These are phyloP conservation scores for Aspergillus homomorphus DNA, from an alignment of 495 filamentous ascomycete genomes.

Conservation along the genomic window DNA sequence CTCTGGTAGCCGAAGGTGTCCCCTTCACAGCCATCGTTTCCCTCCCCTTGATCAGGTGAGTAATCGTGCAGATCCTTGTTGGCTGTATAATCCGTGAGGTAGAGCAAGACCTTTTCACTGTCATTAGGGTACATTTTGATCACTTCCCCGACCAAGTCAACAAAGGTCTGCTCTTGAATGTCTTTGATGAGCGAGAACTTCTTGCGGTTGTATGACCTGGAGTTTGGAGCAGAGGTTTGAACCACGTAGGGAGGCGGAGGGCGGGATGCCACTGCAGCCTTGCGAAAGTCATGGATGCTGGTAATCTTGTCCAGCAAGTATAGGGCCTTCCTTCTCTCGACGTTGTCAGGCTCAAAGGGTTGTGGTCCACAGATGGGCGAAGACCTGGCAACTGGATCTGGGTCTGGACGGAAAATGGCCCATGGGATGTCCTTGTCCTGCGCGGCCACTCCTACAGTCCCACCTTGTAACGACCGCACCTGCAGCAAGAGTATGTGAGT, in stretches of 20 bases:
- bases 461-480: slow-evolving; percentile 24
- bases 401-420: slow-evolving; percentile 37
- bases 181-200: slow-evolving; percentile 68
- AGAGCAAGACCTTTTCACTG: slow-evolving; percentile 55
- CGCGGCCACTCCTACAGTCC: slow-evolving; percentile 27
- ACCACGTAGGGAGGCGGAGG: slow-evolving; percentile 7
- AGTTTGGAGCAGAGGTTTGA: slow-evolving; percentile 13
- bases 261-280: slow-evolving; percentile 3
- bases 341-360: slow-evolving; percentile 25
- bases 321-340: slow-evolving; percentile 29
- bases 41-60: slow-evolving; percentile 37
- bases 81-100: slow-evolving; percentile 83
- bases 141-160: slow-evolving; percentile 74
- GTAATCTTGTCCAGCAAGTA: slow-evolving; percentile 27
- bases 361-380: slow-evolving; percentile 32
- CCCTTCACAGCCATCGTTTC: slow-evolving; percentile 37
- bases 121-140: slow-evolving; percentile 57
- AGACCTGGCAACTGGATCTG: slow-evolving; percentile 21
- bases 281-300: slow-evolving; percentile 16
- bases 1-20: slow-evolving; percentile 48
- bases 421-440: slow-evolving; percentile 31
- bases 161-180: slow-evolving; percentile 53
- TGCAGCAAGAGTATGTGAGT: slow-evolving; percentile 16
- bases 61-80: slow-evolving; percentile 61
- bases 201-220: slow-evolving; percentile 19